Evolutionary conservation across 805 yeast species (phyloP).

Genomic region (Nakazawaea holstii): DNA sequence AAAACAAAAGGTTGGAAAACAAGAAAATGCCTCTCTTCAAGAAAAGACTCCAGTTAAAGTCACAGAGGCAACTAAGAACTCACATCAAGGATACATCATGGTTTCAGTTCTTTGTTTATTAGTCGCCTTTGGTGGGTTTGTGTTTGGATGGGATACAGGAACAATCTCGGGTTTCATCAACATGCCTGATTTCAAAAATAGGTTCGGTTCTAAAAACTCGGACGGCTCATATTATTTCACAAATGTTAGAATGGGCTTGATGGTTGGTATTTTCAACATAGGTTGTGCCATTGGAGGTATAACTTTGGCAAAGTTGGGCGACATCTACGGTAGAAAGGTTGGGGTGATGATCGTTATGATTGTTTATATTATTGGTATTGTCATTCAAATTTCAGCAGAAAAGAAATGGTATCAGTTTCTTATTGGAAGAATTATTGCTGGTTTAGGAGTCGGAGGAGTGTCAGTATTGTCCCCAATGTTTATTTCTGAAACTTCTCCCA

Average conservation of each 20-base stretch:
- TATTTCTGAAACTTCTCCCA: slow-evolving; percentile 55
- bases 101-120: slow-evolving; percentile 32
- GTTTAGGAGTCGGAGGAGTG: slow-evolving; percentile 37
- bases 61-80: slow-evolving; percentile 23
- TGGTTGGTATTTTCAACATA: slow-evolving; percentile 48
- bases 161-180: slow-evolving; percentile 56
- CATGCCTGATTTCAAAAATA: slow-evolving; percentile 37
- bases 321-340: slow-evolving; percentile 43
- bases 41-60: background rate
- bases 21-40: background rate
- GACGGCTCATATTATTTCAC: slow-evolving; percentile 34
- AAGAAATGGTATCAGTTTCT: slow-evolving; percentile 46
- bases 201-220: slow-evolving; percentile 35
- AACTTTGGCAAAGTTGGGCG: slow-evolving; percentile 40
- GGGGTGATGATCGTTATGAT: slow-evolving; percentile 39
- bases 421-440: slow-evolving; percentile 44
- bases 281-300: slow-evolving; percentile 61
- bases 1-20: background rate
- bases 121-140: slow-evolving; percentile 60
- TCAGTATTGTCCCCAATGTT: slow-evolving; percentile 38
- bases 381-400: slow-evolving; percentile 42
- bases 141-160: slow-evolving; percentile 63
- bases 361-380: slow-evolving; percentile 43
- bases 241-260: slow-evolving; percentile 45
- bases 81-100: slow-evolving; percentile 27